Evolutionary conservation across 2,329 filamentous ascomycete species (phyloP), one percentile per base, ranked within the genome.

Genomic region (Trichophyton equinum): DNA sequence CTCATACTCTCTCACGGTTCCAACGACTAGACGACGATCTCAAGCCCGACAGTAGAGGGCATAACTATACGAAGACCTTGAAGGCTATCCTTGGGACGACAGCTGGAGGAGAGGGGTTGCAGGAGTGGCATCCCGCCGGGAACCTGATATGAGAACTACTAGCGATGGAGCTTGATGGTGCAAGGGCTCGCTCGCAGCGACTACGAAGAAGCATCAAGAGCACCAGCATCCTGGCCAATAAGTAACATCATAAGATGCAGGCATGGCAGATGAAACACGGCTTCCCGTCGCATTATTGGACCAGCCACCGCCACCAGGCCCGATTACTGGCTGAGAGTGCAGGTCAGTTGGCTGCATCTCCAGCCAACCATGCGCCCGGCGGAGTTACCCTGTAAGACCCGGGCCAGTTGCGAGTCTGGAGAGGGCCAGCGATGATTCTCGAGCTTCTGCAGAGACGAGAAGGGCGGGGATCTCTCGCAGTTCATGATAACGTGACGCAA

Each of bases 401-500:
- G 51, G 51, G 51, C 51, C 51, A 33, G 51, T n/a, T 9, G 30
- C 13, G 20, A 18, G 51, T 36, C 20, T 6, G 33, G 51, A 55
- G 40, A 44, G 40, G 40, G 15, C 40, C 40, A 55, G 9, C 51
- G 30, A 33, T 15, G 27, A 27, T 33, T 33, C 51, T 36, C 51
- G 30, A n/a, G 51, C n/a, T 27, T 25, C 27, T 55, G 51, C 27
- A 11, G 40, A 44, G 40, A 44, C 40, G 40, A 44, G 40, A 44
- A 22, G 27, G 51, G 51, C 51, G 51, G 51, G 51, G 51, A 55
- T 55, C 40, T 55, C 51, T 55, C 51, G 51, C 51, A 13, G 51
- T 55, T 55, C 51, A 36, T 55, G 51, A 55, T 55, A 55, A 55
- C 51, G 51, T 55, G 51, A 55, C 51, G 51, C 40, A 44, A 27